These are phyloP conservation scores for Raddia guianensis DNA, from an alignment of 176 grass and related monocot species.

Conservation along the genomic window DNA sequence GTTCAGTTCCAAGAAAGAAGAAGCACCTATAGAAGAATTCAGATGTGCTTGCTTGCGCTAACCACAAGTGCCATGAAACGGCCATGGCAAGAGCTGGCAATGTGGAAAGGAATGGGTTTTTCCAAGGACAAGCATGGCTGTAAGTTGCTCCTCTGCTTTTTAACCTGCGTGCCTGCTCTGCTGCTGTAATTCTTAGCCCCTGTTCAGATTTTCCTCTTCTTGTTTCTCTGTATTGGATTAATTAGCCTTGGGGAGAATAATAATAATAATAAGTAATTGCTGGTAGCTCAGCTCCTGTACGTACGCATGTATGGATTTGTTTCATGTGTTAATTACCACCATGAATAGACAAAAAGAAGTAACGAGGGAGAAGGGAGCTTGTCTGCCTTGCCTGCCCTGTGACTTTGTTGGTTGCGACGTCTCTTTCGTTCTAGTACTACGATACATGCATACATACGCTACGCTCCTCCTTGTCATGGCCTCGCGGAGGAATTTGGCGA, in stretches of 20 bases:
- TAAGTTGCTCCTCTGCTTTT: slow-evolving; percentile 26
- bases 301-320: slow-evolving; percentile 28
- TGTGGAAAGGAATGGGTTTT: background rate
- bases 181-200: slow-evolving; percentile 28
- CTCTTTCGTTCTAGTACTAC: slow-evolving; percentile 29
- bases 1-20: background rate
- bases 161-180: background rate
- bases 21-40: background rate
- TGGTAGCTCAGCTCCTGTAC: slow-evolving; percentile 39
- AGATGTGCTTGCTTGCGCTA: background rate
- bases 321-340: slow-evolving; percentile 20
- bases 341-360: slow-evolving; percentile 25
- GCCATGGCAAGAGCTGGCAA: background rate
- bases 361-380: background rate
- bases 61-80: background rate
- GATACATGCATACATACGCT: background rate
- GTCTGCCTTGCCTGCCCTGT: background rate
- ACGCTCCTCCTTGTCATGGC: background rate
- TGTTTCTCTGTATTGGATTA: slow-evolving; percentile 41
- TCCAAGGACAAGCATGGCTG: slow-evolving; percentile 5
- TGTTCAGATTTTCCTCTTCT: background rate
- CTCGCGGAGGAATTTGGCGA: background rate
- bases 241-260: slow-evolving; percentile 26
- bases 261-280: slow-evolving; percentile 29
- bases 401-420: slow-evolving; percentile 32